Conservation (phyloP, 139 green algal genomes). For the Chlorella ohadii region DNA sequence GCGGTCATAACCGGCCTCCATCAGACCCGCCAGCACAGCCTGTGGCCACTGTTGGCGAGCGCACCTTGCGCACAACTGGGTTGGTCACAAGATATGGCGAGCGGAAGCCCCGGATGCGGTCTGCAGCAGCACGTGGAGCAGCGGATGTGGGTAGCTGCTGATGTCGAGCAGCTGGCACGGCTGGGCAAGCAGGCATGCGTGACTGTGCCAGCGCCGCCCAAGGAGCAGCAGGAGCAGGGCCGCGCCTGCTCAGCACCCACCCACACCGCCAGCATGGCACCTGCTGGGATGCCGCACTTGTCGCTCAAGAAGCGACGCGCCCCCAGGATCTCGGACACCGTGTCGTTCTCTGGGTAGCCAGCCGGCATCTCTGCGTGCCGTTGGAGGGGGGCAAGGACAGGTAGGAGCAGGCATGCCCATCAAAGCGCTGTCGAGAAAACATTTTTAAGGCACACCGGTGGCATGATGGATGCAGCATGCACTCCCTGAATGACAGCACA, state of each 20-base stretch:
- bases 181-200: slow-evolving; percentile 30
- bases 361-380: not conserved
- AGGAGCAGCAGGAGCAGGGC: slow-evolving; percentile 3
- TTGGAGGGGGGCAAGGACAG: not conserved
- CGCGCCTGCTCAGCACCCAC: not conserved
- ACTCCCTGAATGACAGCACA: not conserved
- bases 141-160: slow-evolving; percentile 47
- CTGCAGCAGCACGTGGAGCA: slow-evolving; percentile 43
- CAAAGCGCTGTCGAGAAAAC: too few relatives aligned
- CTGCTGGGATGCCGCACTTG: slow-evolving; percentile 29
- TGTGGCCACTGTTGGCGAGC: too few relatives aligned
- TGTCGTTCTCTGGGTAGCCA: slow-evolving; percentile 6
- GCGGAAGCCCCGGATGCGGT: slow-evolving; percentile 17
- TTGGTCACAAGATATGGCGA: slow-evolving; percentile 11
- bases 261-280: not conserved
- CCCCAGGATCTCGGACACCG: slow-evolving; percentile 2
- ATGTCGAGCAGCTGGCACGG: slow-evolving; percentile 37
- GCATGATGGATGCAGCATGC: too few relatives aligned
- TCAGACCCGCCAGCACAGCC: too few relatives aligned
- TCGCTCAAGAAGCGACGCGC: not conserved
- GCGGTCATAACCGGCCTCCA: too few relatives aligned
- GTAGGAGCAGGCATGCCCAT: not conserved
- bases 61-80: not conserved
- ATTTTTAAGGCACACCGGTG: too few relatives aligned
- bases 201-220: not conserved